Base-by-base conservation (phyloP, 768 basidiomycete genomes). In the Lactarius sanguifluus region DNA sequence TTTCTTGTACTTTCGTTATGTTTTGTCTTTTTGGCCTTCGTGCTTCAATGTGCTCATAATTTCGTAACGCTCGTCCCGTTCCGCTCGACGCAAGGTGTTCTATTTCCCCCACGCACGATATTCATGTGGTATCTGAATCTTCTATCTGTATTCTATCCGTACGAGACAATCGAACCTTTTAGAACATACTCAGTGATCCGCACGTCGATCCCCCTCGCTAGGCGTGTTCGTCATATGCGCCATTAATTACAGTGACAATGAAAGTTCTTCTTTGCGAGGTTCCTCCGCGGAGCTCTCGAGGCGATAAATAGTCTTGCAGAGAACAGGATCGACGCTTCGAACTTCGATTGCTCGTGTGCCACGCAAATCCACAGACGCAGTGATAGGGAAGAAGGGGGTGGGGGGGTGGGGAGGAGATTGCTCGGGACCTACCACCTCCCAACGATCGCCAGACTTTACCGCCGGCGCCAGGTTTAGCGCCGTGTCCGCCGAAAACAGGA, bases 51-150 rank as follows among this genome's bases (percentile, higher is more conserved):
- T 2, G 55, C 3, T n/a, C 55, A 34, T 30, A 7, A 30, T 57
- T 34, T 30, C 55, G 55, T 57, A 57, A 32, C 18, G 55, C 55
- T 16, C 36, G 16, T 8, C n/a, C 55, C 55, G 15, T 56, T 56
- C 20, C 18, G 55, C 55, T 32, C 34, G 13, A 30, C n/a, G 55
- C n/a, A 16, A 1, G 18, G 34, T n/a, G 16, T n/a, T 32, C 23
- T 34, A n/a, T 32, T 57, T 57, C 30, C 55, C 55, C 55, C 30
- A 20, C 55, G 5, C 18, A 57, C 55, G 20, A 30, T 34, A 57
- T 57, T 57, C 55, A 32, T 57, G 55, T 57, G 55, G 23, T 34
- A 34, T 57, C 32, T 32, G 32, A 32, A 32, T 32, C 34, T n/a
- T 57, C 30, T 57, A 57, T 57, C 30, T 1, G 30, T 57, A 18